phyloP scores from a whole-genome alignment of 805 yeast species.

The Allodekkera sacchari region DNA sequence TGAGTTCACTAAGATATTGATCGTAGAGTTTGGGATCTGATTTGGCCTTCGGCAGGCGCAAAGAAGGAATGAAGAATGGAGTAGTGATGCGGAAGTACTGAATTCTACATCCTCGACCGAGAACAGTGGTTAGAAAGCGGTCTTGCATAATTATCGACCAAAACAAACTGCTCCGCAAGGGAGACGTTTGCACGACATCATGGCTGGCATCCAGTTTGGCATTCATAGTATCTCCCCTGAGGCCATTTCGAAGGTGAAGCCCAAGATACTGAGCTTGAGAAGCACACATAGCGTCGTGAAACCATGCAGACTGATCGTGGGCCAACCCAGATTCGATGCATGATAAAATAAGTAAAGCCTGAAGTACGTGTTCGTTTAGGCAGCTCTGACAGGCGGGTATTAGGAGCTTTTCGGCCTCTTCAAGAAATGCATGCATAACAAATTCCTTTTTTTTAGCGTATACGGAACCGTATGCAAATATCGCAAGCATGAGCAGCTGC shows the following conservation, averaged over 20 bases:
- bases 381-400: conserved; percentile 16
- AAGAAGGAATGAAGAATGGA: conserved; percentile 20
- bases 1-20: conserved; percentile 14
- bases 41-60: not conserved
- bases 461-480: conserved; percentile 22
- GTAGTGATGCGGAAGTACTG: conserved; percentile 25
- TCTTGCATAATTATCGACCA: conserved; percentile 28
- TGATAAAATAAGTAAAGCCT: conserved; percentile 22
- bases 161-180: conserved; percentile 15
- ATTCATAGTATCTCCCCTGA: not conserved
- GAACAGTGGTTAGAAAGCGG: conserved; percentile 24
- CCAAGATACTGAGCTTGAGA: conserved; percentile 23
- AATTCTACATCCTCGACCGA: conserved; percentile 27
- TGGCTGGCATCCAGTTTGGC: not conserved
- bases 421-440: conserved; percentile 12
- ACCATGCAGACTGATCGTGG: conserved; percentile 25
- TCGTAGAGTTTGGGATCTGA: conserved; percentile 1
- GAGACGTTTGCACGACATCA: conserved; percentile 9
- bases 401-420: no score
- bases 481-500: conserved; percentile 20
- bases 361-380: conserved; percentile 19
- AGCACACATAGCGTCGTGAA: conserved; percentile 24
- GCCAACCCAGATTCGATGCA: conserved; percentile 27
- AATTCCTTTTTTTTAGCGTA: conserved; percentile 11
- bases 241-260: conserved; percentile 12